Evolutionary conservation across 345 rosid species (phyloP), one percentile per base, ranked within the genome.

Genomic region (Pistacia atlantica): DNA sequence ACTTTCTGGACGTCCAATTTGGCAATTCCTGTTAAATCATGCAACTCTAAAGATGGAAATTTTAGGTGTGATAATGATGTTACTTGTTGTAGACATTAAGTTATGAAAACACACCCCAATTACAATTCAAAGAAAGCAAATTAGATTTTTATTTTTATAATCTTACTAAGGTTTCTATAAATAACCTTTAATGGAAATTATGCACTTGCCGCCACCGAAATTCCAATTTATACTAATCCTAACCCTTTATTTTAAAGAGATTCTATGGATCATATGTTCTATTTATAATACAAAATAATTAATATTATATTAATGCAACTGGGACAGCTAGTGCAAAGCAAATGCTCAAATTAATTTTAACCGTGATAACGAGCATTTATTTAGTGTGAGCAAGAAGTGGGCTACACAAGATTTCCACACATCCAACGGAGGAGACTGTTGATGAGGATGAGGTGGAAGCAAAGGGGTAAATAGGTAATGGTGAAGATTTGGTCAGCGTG

Each of bases 401-500:
- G 46, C 8, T 42, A 42, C 8, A 42, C 46, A 42, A 5, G 6
- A 5, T 42, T 42, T 42, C 46, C 46, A 1, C 46, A 42, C 8
- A 67, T 67, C 72, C n/a, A 28, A 68, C 58, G 72, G 71, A 11
- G 11, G 56, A 67, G 35, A 54, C 7, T 0, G 25, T 18, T 4
- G 61, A 31, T 31, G 33, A 31, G 33, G 33, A 31, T 31, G 33
- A 31, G 33, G 8, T 55, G 20, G 17, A 11, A 4, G n/a, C 0
- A 11, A 17, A 64, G 80, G 86, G 86, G 71, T 4, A 67, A 22
- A 70, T 42, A 28, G 14, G 80, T 58, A 67, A 16, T 0, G 3
- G 0, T 0, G 5, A 2, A 55, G 81, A 72, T 60, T 63, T 72
- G 52, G 74, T 80, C 80, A 79, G 87, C 82, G 75, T 72, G 76